Conservation (phyloP, 305 asterid species). For the Fraxinus dipetala region DNA sequence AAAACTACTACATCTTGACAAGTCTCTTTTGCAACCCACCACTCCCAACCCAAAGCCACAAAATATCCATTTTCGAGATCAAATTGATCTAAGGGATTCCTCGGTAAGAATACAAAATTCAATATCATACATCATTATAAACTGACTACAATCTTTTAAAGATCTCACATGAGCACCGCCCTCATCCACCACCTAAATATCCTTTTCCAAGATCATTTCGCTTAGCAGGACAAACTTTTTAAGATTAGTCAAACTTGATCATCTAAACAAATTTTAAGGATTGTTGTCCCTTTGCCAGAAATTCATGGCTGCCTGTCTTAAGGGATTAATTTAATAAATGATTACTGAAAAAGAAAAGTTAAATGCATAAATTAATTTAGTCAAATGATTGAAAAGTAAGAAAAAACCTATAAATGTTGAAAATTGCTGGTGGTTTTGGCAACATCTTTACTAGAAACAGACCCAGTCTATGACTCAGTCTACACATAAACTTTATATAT, state of each 20-base stretch:
- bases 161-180: background rate
- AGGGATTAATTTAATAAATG: conserved; percentile 18
- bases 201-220: background rate
- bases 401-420: background rate
- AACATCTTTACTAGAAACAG: conserved; percentile 20
- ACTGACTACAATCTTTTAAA: background rate
- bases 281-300: conserved; percentile 33
- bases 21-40: background rate
- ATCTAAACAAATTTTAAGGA: background rate
- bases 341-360: background rate
- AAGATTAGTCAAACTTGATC: background rate
- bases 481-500: background rate
- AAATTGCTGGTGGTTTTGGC: conserved; percentile 25
- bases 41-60: background rate
- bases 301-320: conserved; percentile 35
- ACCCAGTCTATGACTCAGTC: conserved; percentile 11
- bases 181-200: background rate
- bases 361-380: conserved; percentile 18
- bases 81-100: background rate
- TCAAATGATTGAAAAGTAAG: conserved; percentile 15
- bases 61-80: background rate
- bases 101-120: background rate
- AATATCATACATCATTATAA: background rate
- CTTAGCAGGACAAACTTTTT: background rate
- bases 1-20: conserved; percentile 4